Evolutionary conservation across 441 rosid species (phyloP), one percentile per base, ranked within the genome.

Genomic region (Jatropha multifida): DNA sequence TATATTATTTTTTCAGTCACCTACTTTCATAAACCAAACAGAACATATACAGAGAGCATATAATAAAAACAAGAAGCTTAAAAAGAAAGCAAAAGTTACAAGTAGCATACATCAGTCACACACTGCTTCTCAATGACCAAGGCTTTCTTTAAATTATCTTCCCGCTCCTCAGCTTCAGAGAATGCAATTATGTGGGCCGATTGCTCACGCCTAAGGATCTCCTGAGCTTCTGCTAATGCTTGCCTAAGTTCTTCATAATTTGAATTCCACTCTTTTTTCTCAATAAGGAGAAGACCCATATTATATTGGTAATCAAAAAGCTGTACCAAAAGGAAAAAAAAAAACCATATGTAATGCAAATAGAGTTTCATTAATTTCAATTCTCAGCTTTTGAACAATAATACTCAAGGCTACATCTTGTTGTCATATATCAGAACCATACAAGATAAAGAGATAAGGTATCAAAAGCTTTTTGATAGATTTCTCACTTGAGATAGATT

Each of bases 241-340:
- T 88, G 91, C 17, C 82, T 81, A 66, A 88, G 75, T 52, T 87
- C 85, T 78, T 83, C 94, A 77, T 81, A 80, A 40, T 67, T 84
- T 38, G 68, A 80, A 38, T 68, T 82, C 97, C 93, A 90, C 78
- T 90, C 89, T 74, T 88, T 88, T 83, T 92, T 93, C 88, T 93
- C 98, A 23, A 95, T 88, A 13, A 93, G 91, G 56, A 95, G 88
- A 65, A 95, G 88, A 63, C 99, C 98, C 96, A 95, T 93, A 67
- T 83, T 89, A 77, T 95, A 88, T 74, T 95, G 99, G 80, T 95
- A 93, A 78, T 91, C 93, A 87, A 72, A 86, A 65, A 95, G 84
- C 99, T 93, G 83, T 44, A 38, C 11, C 20, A 58, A 67, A 78
- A 68, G 13, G 32, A 38, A 66, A 42, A 54, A 51, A 61, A 69